Conservation (phyloP, 768 basidiomycete species). For the Psilocybe tampanensis region DNA sequence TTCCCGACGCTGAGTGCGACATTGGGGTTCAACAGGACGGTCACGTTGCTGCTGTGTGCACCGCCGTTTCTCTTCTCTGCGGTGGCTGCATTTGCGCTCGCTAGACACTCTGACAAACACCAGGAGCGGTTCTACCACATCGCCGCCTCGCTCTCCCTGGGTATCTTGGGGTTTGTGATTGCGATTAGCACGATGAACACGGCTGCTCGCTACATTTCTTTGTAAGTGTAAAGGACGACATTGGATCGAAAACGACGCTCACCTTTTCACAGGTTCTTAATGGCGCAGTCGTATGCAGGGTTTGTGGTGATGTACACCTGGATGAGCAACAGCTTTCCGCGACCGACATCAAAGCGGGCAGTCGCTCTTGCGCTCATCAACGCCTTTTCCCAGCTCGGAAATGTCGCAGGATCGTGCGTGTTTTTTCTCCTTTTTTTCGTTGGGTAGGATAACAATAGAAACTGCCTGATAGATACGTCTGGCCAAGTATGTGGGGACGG, state of each 20-base stretch:
- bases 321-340: slow-evolving; percentile 60
- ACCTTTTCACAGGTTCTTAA: slow-evolving; percentile 50
- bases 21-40: slow-evolving; percentile 66
- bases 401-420: slow-evolving; percentile 78
- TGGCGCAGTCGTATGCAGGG: slow-evolving; percentile 77
- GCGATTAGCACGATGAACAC: slow-evolving; percentile 71
- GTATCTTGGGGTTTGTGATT: slow-evolving; percentile 74
- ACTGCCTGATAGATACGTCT: slow-evolving; percentile 51
- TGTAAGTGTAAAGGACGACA: slow-evolving; percentile 38
- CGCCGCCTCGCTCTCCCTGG: slow-evolving; percentile 53
- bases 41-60: slow-evolving; percentile 74
- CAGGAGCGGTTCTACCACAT: slow-evolving; percentile 80
- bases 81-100: slow-evolving; percentile 53
- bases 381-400: slow-evolving; percentile 81
- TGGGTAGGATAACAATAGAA: slow-evolving; percentile 9
- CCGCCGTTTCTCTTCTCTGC: slow-evolving; percentile 76
- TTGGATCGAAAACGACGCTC: slow-evolving; percentile 27
- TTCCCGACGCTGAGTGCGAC: slow-evolving; percentile 81
- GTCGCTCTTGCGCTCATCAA: slow-evolving; percentile 82
- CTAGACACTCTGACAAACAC: slow-evolving; percentile 72
- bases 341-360: slow-evolving; percentile 80
- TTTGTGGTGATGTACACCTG: slow-evolving; percentile 63
- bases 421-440: neutral
- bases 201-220: slow-evolving; percentile 69
- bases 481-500: slow-evolving; percentile 69